These are phyloP conservation scores for Heterobasidion irregulare DNA, from an alignment of 1,284 basidiomycete genomes.

Conservation along the genomic window DNA sequence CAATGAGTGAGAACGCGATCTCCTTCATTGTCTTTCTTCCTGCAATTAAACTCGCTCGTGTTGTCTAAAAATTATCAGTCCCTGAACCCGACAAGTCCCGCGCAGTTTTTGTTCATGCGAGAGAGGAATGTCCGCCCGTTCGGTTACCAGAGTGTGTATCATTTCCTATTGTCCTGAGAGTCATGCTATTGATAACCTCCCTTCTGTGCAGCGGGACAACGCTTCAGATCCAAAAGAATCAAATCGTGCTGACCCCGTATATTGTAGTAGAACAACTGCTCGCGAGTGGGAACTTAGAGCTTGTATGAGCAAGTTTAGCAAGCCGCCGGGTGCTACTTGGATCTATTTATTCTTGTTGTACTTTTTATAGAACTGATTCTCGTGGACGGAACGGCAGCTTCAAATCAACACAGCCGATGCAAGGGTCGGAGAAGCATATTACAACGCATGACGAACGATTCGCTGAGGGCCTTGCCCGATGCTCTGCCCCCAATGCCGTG, in stretches of 20 bases:
- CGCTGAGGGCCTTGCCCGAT: no score
- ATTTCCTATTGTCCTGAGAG: not conserved
- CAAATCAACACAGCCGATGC: no score
- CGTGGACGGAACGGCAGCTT: no score
- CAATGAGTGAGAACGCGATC: slow-evolving; percentile 57
- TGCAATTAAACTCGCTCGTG: not conserved
- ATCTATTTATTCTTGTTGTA: not conserved
- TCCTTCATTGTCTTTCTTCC: not conserved
- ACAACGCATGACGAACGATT: no score
- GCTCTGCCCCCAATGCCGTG: no score
- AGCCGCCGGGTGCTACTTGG: not conserved
- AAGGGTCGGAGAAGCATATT: no score
- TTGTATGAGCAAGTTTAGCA: slow-evolving; percentile 39
- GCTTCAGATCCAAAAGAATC: slow-evolving; percentile 58
- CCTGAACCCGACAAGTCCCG: slow-evolving; percentile 64
- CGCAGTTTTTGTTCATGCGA: slow-evolving; percentile 76
- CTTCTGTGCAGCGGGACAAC: slow-evolving; percentile 43
- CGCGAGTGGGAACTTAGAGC: slow-evolving; percentile 58
- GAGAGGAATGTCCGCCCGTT: slow-evolving; percentile 61
- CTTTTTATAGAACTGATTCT: no score
- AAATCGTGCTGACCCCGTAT: slow-evolving; percentile 67
- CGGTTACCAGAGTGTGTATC: slow-evolving; percentile 61
- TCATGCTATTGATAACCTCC: not conserved
- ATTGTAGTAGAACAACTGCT: slow-evolving; percentile 63
- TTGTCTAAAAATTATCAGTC: slow-evolving; percentile 38